Conservation (phyloP, 306 rosid species). For the Quillaja saponaria region DNA sequence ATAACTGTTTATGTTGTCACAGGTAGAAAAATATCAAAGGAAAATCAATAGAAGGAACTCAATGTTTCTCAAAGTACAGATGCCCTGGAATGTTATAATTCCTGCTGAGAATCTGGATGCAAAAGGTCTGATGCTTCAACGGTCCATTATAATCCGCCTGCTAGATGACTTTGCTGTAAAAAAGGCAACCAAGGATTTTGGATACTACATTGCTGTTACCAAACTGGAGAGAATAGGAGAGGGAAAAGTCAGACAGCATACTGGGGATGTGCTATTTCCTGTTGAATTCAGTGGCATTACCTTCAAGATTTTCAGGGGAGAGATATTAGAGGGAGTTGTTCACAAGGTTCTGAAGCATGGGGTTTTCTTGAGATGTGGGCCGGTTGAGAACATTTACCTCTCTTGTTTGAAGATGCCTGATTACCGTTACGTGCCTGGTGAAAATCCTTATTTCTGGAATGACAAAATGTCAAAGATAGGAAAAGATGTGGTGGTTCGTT, state of each 20-base stretch:
- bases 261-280: constrained; percentile 84
- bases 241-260: constrained; percentile 72
- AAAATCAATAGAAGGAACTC: background rate
- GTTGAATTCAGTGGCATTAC: constrained; percentile 65
- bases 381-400: constrained; percentile 69
- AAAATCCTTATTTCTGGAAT: constrained; percentile 65
- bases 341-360: constrained; percentile 88
- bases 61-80: constrained; percentile 75
- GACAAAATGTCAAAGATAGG: constrained; percentile 61
- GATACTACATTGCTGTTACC: constrained; percentile 72
- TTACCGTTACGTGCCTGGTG: constrained; percentile 63
- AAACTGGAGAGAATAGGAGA: constrained; percentile 72
- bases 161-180: constrained; percentile 63
- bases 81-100: constrained; percentile 76
- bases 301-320: constrained; percentile 81
- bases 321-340: constrained; percentile 71
- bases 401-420: constrained; percentile 75
- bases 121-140: constrained; percentile 67
- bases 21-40: constrained; percentile 29
- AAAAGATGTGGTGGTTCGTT: constrained; percentile 58
- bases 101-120: constrained; percentile 64
- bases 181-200: constrained; percentile 73
- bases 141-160: constrained; percentile 57
- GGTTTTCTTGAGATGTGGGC: constrained; percentile 79
- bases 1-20: constrained; percentile 28